These are phyloP conservation scores for Diaporthe sp. DNA, from an alignment of 2,329 filamentous ascomycete species.

Conservation along the genomic window DNA sequence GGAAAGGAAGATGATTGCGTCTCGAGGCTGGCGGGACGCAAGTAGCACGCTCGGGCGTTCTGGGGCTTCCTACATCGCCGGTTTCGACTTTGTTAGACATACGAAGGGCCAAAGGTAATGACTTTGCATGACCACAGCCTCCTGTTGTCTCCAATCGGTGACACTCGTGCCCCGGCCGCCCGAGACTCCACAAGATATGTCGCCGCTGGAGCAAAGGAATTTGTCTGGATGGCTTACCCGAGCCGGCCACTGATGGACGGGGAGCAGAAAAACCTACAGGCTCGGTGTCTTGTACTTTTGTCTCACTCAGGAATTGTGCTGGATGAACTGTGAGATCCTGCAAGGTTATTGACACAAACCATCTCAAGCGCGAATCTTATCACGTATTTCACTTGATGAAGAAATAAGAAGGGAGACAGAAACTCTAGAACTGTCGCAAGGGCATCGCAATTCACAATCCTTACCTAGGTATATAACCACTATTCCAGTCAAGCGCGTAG, in stretches of 20 bases:
- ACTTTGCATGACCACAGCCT: not conserved
- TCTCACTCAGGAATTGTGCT: slow-evolving; percentile 13
- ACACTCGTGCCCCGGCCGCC: not conserved
- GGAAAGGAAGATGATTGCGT: not conserved
- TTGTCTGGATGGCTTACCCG: slow-evolving; percentile 34
- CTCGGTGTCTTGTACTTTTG: slow-evolving; percentile 30
- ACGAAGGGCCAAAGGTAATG: not conserved
- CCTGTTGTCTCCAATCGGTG: slow-evolving; percentile 1
- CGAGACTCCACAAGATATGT: slow-evolving; percentile 30
- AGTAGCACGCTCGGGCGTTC: not conserved
- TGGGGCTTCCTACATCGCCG: not conserved
- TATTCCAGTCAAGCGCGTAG: not conserved
- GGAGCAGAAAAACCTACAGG: slow-evolving; percentile 27
- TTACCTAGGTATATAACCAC: too few species aligned
- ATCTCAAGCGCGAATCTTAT: not conserved
- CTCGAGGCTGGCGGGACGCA: not conserved
- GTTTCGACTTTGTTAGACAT: not conserved
- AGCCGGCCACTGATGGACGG: slow-evolving; percentile 17
- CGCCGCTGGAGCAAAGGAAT: slow-evolving; percentile 2
- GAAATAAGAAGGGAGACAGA: too few species aligned
- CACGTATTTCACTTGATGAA: too few species aligned
- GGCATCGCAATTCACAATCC: too few species aligned
- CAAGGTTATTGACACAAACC: too few species aligned
- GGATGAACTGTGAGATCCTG: not conserved
- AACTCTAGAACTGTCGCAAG: not conserved